Base-by-base conservation (phyloP, 495 filamentous ascomycete genomes). In the Neurospora tetraspora region DNA sequence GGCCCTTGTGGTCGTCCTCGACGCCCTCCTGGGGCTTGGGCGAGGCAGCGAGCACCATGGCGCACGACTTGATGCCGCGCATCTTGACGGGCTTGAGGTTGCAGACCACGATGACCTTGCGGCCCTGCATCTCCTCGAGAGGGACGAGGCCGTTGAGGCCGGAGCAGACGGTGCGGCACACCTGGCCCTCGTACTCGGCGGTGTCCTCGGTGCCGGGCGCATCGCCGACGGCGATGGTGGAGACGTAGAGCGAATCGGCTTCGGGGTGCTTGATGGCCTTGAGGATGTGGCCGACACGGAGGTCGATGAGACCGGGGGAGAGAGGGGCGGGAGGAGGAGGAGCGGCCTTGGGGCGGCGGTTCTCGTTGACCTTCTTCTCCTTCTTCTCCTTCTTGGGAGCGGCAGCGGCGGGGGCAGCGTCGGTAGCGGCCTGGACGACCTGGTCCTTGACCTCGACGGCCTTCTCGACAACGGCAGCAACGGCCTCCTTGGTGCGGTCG, bases 81-180 rank as follows among this genome's bases (percentile, higher is more conserved):
- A 99, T 98, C 77, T 95, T 98, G 75, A 97, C 96, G 12, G 96
- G 96, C 88, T 99, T 99, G 77, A 99, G 86, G 82, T 99, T 99
- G 85, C 93, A 96, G 31, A 99, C 94, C 12, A 93, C 92, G 53
- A 98, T 89, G 68, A 99, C 93, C 85, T 95, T 97, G 77, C 96
- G 91, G 78, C 87, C 89, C 81, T 99, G 96, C 96, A 99, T 97
- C 82, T 97, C 94, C 82, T 90, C 93, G 70, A 99, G 86, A 0
- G 96, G 96, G 2, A 99, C 82, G 20, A 98, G 87, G 1, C 96
- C 96, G 81, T 97, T 97, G 72, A 99, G 85, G 34, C 96, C 96
- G 4, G 95, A 98, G 87, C 96, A 98, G 16, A 99, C 95, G 7
- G 96, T 98, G 12, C 96, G 92, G 70, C 93, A 91, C 42, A 94